phyloP scores from a whole-genome alignment of 768 basidiomycete species.

The Pleurotus tuber-regium region DNA sequence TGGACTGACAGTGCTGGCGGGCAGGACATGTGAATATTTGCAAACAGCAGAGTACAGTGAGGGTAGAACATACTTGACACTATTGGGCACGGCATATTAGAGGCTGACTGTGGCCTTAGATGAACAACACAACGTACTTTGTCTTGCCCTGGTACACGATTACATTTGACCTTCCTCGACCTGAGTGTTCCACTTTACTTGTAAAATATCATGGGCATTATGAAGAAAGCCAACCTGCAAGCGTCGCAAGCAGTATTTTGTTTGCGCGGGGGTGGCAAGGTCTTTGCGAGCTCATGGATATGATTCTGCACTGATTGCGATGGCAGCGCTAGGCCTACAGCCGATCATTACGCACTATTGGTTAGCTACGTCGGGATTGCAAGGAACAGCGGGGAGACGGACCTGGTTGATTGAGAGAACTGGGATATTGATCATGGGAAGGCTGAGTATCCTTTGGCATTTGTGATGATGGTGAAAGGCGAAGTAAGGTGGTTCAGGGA shows the following conservation, averaged over 20 bases:
- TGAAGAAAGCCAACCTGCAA: constrained; percentile 58
- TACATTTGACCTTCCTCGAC: constrained; percentile 87
- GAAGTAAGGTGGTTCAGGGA: constrained; percentile 9
- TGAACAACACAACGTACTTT: constrained; percentile 62
- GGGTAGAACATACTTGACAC: constrained; percentile 58
- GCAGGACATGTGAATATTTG: constrained; percentile 16
- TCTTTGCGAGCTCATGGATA: constrained; percentile 78
- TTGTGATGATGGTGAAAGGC: constrained; percentile 29
- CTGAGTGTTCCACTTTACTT: constrained; percentile 31
- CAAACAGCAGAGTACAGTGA: constrained; percentile 2
- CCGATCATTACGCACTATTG: constrained; percentile 10
- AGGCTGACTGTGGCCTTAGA: too few species aligned
- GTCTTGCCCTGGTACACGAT: constrained; percentile 77
- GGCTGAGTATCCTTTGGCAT: constrained; percentile 29
- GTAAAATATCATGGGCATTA: constrained; percentile 14
- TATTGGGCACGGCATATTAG: constrained; percentile 25
- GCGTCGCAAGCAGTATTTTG: constrained; percentile 95
- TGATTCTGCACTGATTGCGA: constrained; percentile 74
- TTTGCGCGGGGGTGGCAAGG: constrained; percentile 80
- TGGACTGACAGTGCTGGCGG: constrained; percentile 74
- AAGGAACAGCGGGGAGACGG: constrained; percentile 13
- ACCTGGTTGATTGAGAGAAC: constrained; percentile 34
- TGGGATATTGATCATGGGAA: constrained; percentile 17
- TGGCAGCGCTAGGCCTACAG: constrained; percentile 58
- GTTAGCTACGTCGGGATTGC: not conserved